Percentiles rank a stretch among this genome's conserved stretches.
phyloP scores from a whole-genome alignment of 371 early-diverging fungal species.

The Actinomortierella ambigua region DNA sequence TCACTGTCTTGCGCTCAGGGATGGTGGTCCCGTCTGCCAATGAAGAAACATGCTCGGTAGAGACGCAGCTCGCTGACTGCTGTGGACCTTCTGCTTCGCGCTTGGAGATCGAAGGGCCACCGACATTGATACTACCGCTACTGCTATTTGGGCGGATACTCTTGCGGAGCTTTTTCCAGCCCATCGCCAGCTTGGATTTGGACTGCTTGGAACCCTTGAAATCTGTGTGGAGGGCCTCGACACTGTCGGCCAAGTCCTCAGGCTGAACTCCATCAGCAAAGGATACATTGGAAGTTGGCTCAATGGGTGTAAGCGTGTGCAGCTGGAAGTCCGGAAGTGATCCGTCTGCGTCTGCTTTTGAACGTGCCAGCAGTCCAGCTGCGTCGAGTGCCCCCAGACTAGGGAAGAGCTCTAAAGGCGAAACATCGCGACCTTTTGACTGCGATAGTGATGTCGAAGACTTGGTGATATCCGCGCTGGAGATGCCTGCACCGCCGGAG shows the following conservation, averaged over 20 bases:
- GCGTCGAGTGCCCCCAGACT: conserved; percentile 1
- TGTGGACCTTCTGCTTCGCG: neutral
- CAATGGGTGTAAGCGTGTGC: neutral
- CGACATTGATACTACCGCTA: too few relatives aligned
- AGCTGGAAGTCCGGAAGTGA: conserved; percentile 17
- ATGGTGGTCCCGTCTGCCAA: neutral
- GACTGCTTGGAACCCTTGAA: conserved; percentile 6
- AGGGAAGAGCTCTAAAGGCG: neutral
- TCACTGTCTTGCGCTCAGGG: conserved; percentile 8
- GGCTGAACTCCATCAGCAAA: neutral
- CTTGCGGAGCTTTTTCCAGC: conserved; percentile 27
- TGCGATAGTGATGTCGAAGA: too few relatives aligned
- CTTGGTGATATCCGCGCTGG: too few relatives aligned
- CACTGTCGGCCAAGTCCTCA: too few relatives aligned
- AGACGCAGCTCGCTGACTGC: conserved; percentile 4
- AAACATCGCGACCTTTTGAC: too few relatives aligned
- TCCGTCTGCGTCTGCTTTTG: conserved; percentile 12
- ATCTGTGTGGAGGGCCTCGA: too few relatives aligned
- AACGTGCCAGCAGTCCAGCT: conserved; percentile 16
- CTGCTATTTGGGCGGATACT: conserved; percentile 11
- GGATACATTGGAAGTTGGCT: neutral
- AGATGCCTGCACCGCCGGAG: too few relatives aligned
- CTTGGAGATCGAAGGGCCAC: neutral
- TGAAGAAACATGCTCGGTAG: neutral
- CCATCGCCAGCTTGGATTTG: conserved; percentile 14